Evolutionary conservation across 108 stramenopile species (phyloP).

Genomic region (Chaetoceros muelleri): DNA sequence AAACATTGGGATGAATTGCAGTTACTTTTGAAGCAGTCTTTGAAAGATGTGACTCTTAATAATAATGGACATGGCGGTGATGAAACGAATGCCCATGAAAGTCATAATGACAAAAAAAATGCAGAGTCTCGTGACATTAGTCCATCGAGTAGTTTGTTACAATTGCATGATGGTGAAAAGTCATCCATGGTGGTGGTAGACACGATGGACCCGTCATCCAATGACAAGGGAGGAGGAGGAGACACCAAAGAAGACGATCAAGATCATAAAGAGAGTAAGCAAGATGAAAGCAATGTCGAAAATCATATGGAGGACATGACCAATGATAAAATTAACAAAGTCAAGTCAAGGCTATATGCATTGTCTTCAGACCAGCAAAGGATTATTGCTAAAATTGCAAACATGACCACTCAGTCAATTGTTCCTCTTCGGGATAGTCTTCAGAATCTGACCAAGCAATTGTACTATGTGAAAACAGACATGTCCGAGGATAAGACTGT

Average conservation of each 20-base stretch:
- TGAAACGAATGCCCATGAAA: slow-evolving; percentile 7
- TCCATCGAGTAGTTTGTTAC: too few species aligned
- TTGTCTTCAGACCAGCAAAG: slow-evolving; percentile 43
- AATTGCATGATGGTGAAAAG: too few species aligned
- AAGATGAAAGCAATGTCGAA: too few species aligned
- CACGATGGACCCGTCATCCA: too few species aligned
- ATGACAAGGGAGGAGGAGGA: slow-evolving; percentile 5
- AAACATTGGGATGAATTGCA: slow-evolving; percentile 4
- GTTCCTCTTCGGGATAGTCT: slow-evolving; percentile 54
- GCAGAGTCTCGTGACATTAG: too few species aligned
- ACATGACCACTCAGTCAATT: slow-evolving; percentile 25
- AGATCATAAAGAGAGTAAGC: slow-evolving; percentile 4
- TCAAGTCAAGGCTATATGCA: slow-evolving; percentile 1
- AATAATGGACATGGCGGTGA: slow-evolving; percentile 15
- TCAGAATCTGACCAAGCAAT: slow-evolving; percentile 40
- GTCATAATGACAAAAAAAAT: slow-evolving; percentile 4
- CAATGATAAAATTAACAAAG: slow-evolving; percentile 15
- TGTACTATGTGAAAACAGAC: slow-evolving; percentile 68
- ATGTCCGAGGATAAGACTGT: slow-evolving; percentile 80
- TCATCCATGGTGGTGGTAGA: too few species aligned
- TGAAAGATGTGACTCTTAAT: slow-evolving; percentile 28
- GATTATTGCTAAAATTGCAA: slow-evolving; percentile 33
- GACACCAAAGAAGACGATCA: slow-evolving; percentile 17
- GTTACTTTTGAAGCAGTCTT: background rate
- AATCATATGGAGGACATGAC: slow-evolving; percentile 10